These are phyloP conservation scores for Nematodospora anomalae DNA, from an alignment of 1,139 yeast genomes.

Conservation along the genomic window DNA sequence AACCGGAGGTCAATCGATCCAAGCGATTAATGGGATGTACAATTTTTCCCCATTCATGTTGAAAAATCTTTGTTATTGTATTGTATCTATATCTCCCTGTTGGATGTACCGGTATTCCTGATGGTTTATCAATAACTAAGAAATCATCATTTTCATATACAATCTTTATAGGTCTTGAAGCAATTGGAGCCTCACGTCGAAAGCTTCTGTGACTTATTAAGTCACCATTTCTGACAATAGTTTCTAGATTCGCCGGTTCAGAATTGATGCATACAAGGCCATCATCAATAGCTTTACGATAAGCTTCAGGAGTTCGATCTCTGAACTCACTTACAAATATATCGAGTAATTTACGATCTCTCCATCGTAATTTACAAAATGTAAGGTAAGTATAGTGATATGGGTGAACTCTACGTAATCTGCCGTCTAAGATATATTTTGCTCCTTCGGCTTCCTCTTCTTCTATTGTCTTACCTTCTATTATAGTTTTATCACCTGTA, in stretches of 20 bases:
- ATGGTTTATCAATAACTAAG: constrained; percentile 88
- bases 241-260: constrained; percentile 60
- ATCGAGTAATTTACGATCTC: constrained; percentile 74
- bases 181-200: constrained; percentile 89
- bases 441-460: constrained; percentile 59
- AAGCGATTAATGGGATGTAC: constrained; percentile 91
- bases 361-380: constrained; percentile 90
- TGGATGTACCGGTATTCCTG: constrained; percentile 96
- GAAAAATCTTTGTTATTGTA: constrained; percentile 79
- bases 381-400: constrained; percentile 89
- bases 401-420: constrained; percentile 74
- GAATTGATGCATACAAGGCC: constrained; percentile 79
- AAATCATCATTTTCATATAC: constrained; percentile 79
- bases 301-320: constrained; percentile 71
- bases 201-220: constrained; percentile 79
- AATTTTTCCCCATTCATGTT: constrained; percentile 59
- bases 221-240: constrained; percentile 79
- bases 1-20: constrained; percentile 89
- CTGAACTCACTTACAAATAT: constrained; percentile 83
- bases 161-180: constrained; percentile 65
- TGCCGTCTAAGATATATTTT: constrained; percentile 52
- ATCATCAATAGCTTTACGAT: constrained; percentile 60
- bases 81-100: constrained; percentile 90
- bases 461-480: constrained; percentile 44
- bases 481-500: constrained; percentile 25